These are phyloP conservation scores for Leishmania lainsoni DNA, from an alignment of 208 protist genomes.

Conservation along the genomic window DNA sequence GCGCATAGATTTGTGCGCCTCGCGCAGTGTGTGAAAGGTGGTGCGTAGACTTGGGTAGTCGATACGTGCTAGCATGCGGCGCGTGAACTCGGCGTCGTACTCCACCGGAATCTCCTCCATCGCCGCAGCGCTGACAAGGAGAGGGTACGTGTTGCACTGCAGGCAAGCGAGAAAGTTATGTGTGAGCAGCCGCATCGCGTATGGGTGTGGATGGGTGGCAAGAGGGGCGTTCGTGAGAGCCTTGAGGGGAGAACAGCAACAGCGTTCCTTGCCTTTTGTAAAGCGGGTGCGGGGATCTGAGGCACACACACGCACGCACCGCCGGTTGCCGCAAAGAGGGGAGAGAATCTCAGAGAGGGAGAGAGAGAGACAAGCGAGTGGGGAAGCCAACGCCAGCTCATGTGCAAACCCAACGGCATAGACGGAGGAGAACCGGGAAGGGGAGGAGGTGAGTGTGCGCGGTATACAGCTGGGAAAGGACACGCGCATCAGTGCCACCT, in stretches of 20 bases:
- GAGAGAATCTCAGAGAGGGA: background rate
- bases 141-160: conserved; percentile 75
- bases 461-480: background rate
- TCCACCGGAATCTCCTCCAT: conserved; percentile 56
- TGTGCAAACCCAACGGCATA: background rate
- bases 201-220: background rate
- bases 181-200: conserved; percentile 80
- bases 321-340: background rate
- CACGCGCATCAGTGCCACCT: background rate
- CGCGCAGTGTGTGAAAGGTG: conserved; percentile 52
- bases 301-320: background rate
- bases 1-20: conserved; percentile 30
- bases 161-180: conserved; percentile 91
- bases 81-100: conserved; percentile 82
- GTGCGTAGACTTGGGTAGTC: conserved; percentile 70
- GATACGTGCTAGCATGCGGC: conserved; percentile 83
- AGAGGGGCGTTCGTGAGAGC: background rate
- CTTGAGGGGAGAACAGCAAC: too few species aligned
- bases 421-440: background rate
- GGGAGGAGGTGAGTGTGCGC: background rate
- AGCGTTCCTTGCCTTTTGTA: background rate
- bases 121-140: conserved; percentile 52
- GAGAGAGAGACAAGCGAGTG: background rate
- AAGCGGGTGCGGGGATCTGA: background rate
- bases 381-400: background rate